A percentile compares a stretch with the other conserved stretches of the same genome.
phyloP scores from a whole-genome alignment of 108 stramenopile genomes.

The Nitzschia palea region DNA sequence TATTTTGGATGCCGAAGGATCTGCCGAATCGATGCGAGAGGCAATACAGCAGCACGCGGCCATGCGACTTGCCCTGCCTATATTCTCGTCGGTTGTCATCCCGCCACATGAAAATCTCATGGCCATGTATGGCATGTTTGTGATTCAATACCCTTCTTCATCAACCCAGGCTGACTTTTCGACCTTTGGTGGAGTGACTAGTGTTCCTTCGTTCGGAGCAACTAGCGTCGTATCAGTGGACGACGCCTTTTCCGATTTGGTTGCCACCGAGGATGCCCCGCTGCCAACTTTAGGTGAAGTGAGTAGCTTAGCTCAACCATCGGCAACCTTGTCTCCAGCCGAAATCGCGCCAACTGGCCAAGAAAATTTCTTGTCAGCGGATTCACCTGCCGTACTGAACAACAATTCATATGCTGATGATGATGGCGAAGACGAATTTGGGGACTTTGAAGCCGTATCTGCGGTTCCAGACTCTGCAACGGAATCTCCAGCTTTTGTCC shows the following conservation, averaged over 20 bases:
- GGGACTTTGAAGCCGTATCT: slow-evolving; percentile 26
- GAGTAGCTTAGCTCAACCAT: neutral
- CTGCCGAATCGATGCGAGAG: slow-evolving; percentile 6
- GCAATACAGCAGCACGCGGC: slow-evolving; percentile 7
- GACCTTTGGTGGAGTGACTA: neutral
- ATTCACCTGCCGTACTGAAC: neutral
- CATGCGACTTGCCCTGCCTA: slow-evolving; percentile 8
- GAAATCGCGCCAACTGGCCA: neutral
- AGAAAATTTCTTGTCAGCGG: too few species aligned
- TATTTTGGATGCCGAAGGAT: slow-evolving; percentile 18
- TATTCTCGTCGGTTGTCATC: slow-evolving; percentile 23
- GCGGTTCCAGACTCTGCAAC: neutral
- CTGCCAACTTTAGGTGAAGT: slow-evolving; percentile 10
- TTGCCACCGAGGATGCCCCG: slow-evolving; percentile 10
- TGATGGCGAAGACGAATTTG: slow-evolving; percentile 34
- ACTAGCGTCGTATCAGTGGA: slow-evolving; percentile 9
- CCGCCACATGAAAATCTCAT: slow-evolving; percentile 15
- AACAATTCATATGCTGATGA: neutral
- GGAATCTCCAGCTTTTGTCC: too few species aligned
- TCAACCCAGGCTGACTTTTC: neutral
- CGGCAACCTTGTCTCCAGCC: neutral
- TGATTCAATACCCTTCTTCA: neutral
- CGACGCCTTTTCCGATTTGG: slow-evolving; percentile 27
- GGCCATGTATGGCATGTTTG: slow-evolving; percentile 21
- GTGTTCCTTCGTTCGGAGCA: neutral